A percentile compares a stretch with the other conserved stretches of the same genome.
These are phyloP conservation scores for Ustilago curta DNA, from an alignment of 1,284 basidiomycete genomes.

Conservation along the genomic window DNA sequence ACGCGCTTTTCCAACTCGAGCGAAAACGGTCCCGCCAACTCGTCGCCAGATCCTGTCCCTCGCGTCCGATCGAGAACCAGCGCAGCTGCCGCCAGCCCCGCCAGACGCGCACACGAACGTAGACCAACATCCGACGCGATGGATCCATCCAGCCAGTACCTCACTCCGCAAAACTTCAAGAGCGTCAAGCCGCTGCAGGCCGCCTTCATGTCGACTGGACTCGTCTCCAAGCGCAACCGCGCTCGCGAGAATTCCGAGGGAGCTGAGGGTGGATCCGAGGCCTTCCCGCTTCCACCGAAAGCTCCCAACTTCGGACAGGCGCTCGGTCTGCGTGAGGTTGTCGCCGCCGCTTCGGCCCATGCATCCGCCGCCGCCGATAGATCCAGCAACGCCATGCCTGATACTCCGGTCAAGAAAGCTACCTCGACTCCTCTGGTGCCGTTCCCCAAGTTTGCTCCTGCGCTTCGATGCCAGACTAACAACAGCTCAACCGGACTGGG, in stretches of 20 bases:
- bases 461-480: conserved; percentile 27
- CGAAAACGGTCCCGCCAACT: conserved; percentile 37
- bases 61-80: conserved; percentile 37
- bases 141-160: conserved; percentile 37
- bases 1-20: conserved; percentile 42
- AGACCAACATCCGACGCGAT: conserved; percentile 34
- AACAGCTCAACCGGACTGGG: conserved; percentile 17
- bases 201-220: conserved; percentile 70
- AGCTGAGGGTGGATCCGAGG: conserved; percentile 38
- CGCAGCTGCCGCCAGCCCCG: conserved; percentile 35
- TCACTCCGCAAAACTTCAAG: conserved; percentile 70
- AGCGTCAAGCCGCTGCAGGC: conserved; percentile 70
- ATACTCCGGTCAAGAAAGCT: conserved; percentile 69
- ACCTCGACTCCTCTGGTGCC: conserved; percentile 40
- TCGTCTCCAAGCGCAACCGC: conserved; percentile 68
- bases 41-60: conserved; percentile 40
- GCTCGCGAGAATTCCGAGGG: conserved; percentile 40
- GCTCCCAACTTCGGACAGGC: conserved; percentile 54
- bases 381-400: conserved; percentile 67
- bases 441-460: conserved; percentile 38
- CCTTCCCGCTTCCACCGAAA: conserved; percentile 46
- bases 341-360: conserved; percentile 62
- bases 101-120: conserved; percentile 36
- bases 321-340: conserved; percentile 64
- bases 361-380: conserved; percentile 35